Evolutionary conservation across 2,329 filamentous ascomycete genomes (phyloP), one percentile per base, ranked within the genome.

Genomic region (Penicillium palitans): DNA sequence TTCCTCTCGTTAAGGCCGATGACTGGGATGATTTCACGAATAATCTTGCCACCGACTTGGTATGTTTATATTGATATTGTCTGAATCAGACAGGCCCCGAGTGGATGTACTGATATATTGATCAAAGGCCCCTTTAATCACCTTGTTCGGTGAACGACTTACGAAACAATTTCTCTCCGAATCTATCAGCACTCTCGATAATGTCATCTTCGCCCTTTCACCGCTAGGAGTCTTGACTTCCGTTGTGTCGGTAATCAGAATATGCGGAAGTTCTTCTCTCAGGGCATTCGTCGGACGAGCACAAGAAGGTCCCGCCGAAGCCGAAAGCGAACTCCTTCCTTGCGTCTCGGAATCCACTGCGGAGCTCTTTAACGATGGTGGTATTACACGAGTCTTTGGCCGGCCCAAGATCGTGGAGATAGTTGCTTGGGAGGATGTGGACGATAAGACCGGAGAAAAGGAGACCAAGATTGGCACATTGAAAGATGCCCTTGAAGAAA

Each of bases 131-230:
- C 73, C 73, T 1, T 57, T 77, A 4, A 72, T 77, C 12, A 62
- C 71, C 9, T 68, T 79, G 0, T 82, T 82, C 39, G 80, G 79
- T 1, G 79, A 82, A 41, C 70, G 74, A 21, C 74, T 80, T 4
- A 78, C 79, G 0, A 81, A 77, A 64, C 80, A 82, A 62, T 82
- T 79, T 53, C 72, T 82, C 25, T 80, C 77, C 47, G 73, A 80
- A 35, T 75, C 76, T 0, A 70, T 77, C 2, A 73, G 69, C 2
- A 68, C 72, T 46, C 64, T 76, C 0, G 81, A 83, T 41, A 75
- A 77, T 39, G 65, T 83, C 2, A 75, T 80, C 4, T 74, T 83
- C n/a, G 76, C 80, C 0, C 71, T 81, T 49, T 79, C 74, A 0
- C 81, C 80, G 0, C 55, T 83, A 1, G 78, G 80, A 0, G 76